A percentile compares a stretch with the other conserved stretches of the same genome.
Evolutionary conservation across 441 rosid species (phyloP).

Genomic region (Raphanus hybrid): DNA sequence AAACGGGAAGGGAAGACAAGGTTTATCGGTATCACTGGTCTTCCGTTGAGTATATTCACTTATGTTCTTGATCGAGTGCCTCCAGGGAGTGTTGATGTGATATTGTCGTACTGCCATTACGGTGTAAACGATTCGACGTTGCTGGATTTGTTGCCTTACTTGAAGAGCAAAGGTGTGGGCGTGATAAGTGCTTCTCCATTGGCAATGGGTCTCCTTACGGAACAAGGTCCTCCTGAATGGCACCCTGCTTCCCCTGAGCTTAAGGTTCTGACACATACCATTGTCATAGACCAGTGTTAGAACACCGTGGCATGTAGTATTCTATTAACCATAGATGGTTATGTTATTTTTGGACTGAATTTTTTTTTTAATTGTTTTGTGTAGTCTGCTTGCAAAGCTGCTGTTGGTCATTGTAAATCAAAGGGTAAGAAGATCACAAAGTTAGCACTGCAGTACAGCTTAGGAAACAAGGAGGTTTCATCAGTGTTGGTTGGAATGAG

Average conservation of each 20-base stretch:
- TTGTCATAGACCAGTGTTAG: neutral
- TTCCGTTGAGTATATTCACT: slow-evolving; percentile 68
- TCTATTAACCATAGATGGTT: neutral
- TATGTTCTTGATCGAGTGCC: slow-evolving; percentile 91
- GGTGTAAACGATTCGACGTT: slow-evolving; percentile 78
- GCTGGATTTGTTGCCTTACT: slow-evolving; percentile 77
- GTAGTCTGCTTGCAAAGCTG: slow-evolving; percentile 83
- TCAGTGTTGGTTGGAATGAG: slow-evolving; percentile 90
- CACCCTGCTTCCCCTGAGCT: slow-evolving; percentile 93
- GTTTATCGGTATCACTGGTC: slow-evolving; percentile 92
- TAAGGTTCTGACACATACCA: slow-evolving; percentile 51
- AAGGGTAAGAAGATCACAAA: slow-evolving; percentile 84
- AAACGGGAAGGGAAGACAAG: slow-evolving; percentile 81
- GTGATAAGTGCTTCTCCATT: slow-evolving; percentile 93
- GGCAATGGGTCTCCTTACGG: slow-evolving; percentile 90
- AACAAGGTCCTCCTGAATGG: slow-evolving; percentile 94
- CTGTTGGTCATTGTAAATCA: slow-evolving; percentile 68
- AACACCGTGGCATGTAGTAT: neutral
- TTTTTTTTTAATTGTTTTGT: slow-evolving; percentile 8
- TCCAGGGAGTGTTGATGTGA: slow-evolving; percentile 73
- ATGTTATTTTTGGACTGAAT: no score
- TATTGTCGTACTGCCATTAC: slow-evolving; percentile 83
- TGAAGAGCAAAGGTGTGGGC: slow-evolving; percentile 85
- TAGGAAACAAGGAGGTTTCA: slow-evolving; percentile 76
- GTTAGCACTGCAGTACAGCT: slow-evolving; percentile 87